Conservation (phyloP, 148 eudicot genomes). For the Drosera capensis region DNA sequence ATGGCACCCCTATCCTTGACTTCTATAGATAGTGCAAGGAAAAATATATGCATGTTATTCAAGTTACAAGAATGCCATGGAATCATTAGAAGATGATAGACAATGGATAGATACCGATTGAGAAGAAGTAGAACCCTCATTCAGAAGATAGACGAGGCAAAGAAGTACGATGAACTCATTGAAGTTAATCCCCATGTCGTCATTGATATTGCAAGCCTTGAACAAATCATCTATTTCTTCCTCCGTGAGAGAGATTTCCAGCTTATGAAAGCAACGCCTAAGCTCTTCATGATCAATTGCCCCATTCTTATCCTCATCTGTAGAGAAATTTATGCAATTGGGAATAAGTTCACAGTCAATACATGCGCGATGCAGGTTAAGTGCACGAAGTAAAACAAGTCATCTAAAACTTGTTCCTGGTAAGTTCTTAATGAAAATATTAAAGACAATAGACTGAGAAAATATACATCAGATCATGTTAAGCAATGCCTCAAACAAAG, state of each 20-base stretch:
- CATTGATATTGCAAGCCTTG: slow-evolving; percentile 61
- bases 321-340: slow-evolving; percentile 1
- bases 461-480: not conserved
- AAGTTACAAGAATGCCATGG: too few relatives aligned
- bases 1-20: slow-evolving; percentile 57
- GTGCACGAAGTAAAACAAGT: not conserved
- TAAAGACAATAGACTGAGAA: not conserved
- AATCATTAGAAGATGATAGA: not conserved
- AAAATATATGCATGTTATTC: too few relatives aligned
- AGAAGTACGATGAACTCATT: slow-evolving; percentile 86
- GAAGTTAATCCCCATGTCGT: slow-evolving; percentile 50
- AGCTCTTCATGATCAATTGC: slow-evolving; percentile 68
- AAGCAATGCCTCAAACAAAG: too few relatives aligned
- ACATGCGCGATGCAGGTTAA: not conserved
- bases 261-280: slow-evolving; percentile 45
- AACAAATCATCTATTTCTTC: slow-evolving; percentile 70
- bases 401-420: too few relatives aligned
- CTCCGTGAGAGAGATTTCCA: slow-evolving; percentile 55
- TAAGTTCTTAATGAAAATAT: too few relatives aligned
- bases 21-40: slow-evolving; percentile 38
- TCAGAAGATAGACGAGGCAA: slow-evolving; percentile 82
- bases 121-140: slow-evolving; percentile 36
- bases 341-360: not conserved
- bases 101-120: slow-evolving; percentile 29
- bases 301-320: slow-evolving; percentile 74